phyloP scores from a whole-genome alignment of 352 stramenopile genomes.

The Phytophthora agathidicida region DNA sequence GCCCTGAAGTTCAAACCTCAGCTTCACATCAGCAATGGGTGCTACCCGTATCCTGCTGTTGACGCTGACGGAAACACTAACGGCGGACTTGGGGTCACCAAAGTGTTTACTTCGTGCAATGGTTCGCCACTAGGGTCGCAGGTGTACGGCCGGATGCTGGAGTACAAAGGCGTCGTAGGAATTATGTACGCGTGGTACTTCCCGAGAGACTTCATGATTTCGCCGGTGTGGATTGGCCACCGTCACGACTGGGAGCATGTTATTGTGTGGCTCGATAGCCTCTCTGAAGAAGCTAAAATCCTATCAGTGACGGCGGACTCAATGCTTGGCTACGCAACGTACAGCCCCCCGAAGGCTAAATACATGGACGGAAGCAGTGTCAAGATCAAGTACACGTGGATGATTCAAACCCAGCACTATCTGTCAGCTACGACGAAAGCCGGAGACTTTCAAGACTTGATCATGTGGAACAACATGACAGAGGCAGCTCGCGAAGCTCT shows the following conservation, averaged over 20 bases:
- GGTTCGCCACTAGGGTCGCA: neutral
- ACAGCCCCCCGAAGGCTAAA: neutral
- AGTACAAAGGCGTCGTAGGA: neutral
- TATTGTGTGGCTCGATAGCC: slow-evolving; percentile 38
- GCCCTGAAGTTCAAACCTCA: slow-evolving; percentile 10
- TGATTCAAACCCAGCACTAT: slow-evolving; percentile 8
- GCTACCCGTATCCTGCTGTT: slow-evolving; percentile 7
- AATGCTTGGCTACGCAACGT: neutral
- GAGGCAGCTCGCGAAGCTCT: neutral
- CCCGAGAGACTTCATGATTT: slow-evolving; percentile 2
- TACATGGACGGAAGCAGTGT: neutral
- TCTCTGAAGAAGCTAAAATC: neutral
- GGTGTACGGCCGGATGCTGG: slow-evolving; percentile 1
- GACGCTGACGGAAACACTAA: slow-evolving; percentile 9
- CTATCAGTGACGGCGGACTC: neutral
- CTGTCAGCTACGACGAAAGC: slow-evolving; percentile 3
- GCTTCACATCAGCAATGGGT: too few species aligned
- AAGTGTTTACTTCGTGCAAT: neutral
- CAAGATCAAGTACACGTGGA: slow-evolving; percentile 11
- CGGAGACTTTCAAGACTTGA: slow-evolving; percentile 16
- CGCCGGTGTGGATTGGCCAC: slow-evolving; percentile 22
- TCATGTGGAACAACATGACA: slow-evolving; percentile 26
- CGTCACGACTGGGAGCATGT: slow-evolving; percentile 46
- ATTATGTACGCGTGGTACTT: slow-evolving; percentile 9
- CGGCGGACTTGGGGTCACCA: neutral